Conservation (phyloP, 78 protist species). For the Thecamonas trahens region DNA sequence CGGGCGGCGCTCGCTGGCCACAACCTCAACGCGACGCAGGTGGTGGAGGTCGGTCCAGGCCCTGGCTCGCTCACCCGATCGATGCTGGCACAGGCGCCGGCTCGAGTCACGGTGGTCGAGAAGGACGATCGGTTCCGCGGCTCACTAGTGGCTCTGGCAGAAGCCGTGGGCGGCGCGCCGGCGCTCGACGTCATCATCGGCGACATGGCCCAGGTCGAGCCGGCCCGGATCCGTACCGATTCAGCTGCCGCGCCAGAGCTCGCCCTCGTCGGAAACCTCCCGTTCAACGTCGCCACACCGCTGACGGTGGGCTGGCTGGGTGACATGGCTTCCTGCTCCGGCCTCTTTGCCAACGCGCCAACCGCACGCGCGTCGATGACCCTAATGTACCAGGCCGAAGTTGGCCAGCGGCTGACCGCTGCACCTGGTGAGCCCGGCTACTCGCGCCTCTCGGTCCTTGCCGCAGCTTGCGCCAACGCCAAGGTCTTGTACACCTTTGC, state of each 20-base stretch:
- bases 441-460: too few species aligned
- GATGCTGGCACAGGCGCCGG: constrained; percentile 26
- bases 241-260: neutral
- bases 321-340: too few species aligned
- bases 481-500: too few species aligned
- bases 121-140: constrained; percentile 55
- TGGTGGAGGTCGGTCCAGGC: constrained; percentile 11
- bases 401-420: too few species aligned
- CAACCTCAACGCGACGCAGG: neutral
- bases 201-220: constrained; percentile 39
- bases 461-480: too few species aligned
- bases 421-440: too few species aligned
- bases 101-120: constrained; percentile 41
- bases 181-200: constrained; percentile 29
- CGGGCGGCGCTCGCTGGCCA: neutral
- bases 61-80: constrained; percentile 65
- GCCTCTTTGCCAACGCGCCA: too few species aligned
- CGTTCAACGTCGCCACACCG: constrained; percentile 59
- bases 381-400: too few species aligned
- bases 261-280: constrained; percentile 52
- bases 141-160: constrained; percentile 34
- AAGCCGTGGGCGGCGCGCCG: constrained; percentile 32
- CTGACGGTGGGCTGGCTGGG: constrained; percentile 44
- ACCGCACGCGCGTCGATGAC: too few species aligned
- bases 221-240: neutral